Evolutionary conservation across 192 early-diverging fungal genomes (phyloP).

Genomic region (Backusella tuberculispora): DNA sequence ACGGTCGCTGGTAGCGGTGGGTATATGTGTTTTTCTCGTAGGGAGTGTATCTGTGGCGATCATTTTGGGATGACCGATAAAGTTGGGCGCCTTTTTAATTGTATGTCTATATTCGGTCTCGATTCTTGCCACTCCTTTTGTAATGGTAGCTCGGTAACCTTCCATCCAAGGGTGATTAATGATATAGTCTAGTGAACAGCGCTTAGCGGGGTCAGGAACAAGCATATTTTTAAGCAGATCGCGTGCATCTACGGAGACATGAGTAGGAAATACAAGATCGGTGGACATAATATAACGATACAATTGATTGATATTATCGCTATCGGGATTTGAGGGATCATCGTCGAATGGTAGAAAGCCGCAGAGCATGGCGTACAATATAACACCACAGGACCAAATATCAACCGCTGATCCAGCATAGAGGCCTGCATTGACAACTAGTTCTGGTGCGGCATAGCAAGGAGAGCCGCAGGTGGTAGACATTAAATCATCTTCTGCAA

Average conservation of each 20-base stretch:
- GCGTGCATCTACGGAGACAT: conserved; percentile 61
- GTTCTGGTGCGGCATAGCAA: conserved; percentile 90
- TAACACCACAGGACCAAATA: conserved; percentile 91
- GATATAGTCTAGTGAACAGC: conserved; percentile 60
- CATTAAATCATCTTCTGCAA: conserved; percentile 65
- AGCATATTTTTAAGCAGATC: conserved; percentile 78
- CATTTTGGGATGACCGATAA: not conserved
- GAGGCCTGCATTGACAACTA: conserved; percentile 81
- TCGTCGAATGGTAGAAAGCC: conserved; percentile 78
- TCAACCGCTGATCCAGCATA: conserved; percentile 85
- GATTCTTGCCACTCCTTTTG: not conserved
- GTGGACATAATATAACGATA: conserved; percentile 69
- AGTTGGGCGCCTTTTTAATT: not conserved
- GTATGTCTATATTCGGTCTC: not conserved
- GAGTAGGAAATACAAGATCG: conserved; percentile 67
- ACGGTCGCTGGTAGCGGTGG: not conserved
- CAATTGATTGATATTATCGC: conserved; percentile 68
- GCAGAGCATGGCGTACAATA: conserved; percentile 78
- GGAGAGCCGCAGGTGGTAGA: conserved; percentile 86
- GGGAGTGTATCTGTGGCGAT: not conserved
- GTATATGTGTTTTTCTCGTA: conserved; percentile 16
- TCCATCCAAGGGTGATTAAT: conserved; percentile 63
- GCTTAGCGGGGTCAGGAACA: conserved; percentile 69
- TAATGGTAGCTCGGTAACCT: not conserved
- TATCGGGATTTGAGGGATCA: conserved; percentile 73